Evolutionary conservation across 2,329 filamentous ascomycete genomes (phyloP).

Genomic region (Cladosporium velox): DNA sequence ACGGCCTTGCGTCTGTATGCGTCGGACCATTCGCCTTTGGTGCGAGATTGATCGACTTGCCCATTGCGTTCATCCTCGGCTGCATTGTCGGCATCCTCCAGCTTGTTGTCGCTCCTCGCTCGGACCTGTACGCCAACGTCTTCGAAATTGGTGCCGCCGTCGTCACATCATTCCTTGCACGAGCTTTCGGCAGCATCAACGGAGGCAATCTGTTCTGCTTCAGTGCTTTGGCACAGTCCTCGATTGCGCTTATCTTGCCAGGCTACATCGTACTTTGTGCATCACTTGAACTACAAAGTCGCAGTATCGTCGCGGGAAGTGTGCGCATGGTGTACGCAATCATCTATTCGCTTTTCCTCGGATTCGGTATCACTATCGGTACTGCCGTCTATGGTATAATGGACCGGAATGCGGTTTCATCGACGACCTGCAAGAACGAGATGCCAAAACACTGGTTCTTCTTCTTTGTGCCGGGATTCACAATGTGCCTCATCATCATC

Average conservation of each 20-base stretch:
- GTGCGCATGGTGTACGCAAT: constrained; percentile 56
- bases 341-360: constrained; percentile 55
- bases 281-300: constrained; percentile 51
- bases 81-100: constrained; percentile 73
- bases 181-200: constrained; percentile 52
- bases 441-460: constrained; percentile 61
- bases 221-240: constrained; percentile 52
- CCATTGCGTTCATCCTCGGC: constrained; percentile 74
- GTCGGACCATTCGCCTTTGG: constrained; percentile 81
- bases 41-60: constrained; percentile 74
- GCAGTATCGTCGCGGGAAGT: constrained; percentile 52
- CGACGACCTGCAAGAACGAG: constrained; percentile 46
- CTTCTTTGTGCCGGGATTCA: constrained; percentile 72
- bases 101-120: constrained; percentile 71
- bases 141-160: constrained; percentile 54
- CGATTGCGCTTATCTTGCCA: constrained; percentile 53
- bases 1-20: constrained; percentile 72
- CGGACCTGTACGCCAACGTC: constrained; percentile 64
- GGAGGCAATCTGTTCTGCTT: constrained; percentile 51
- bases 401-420: constrained; percentile 49
- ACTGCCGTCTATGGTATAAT: constrained; percentile 53
- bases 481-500: constrained; percentile 72
- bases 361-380: constrained; percentile 55
- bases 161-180: constrained; percentile 52
- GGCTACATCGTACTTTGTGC: constrained; percentile 55